A percentile compares a stretch with the other conserved stretches of the same genome.
phyloP scores from a whole-genome alignment of 2,329 filamentous ascomycete genomes.

The Penicillium vulpinum region DNA sequence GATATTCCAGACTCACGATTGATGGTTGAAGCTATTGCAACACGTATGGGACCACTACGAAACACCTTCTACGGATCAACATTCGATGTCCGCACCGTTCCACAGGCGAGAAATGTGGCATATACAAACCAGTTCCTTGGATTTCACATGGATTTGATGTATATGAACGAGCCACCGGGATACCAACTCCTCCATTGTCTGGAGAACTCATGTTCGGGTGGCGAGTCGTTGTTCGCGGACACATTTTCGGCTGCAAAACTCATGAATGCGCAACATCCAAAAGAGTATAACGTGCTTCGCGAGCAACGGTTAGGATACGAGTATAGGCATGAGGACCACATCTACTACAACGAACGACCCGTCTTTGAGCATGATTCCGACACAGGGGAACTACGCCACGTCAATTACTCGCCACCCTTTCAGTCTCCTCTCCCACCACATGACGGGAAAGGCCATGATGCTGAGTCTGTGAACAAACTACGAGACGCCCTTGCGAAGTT shows the following conservation, averaged over 20 bases:
- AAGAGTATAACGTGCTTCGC: conserved; percentile 41
- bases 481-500: conserved; percentile 59
- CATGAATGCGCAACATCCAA: conserved; percentile 15
- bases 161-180: conserved; percentile 74
- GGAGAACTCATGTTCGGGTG: conserved; percentile 74
- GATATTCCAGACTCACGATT: conserved; percentile 68
- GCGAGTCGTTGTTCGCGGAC: conserved; percentile 85
- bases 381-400: conserved; percentile 37
- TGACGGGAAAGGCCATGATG: conserved; percentile 7
- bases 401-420: conserved; percentile 79
- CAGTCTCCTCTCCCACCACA: conserved; percentile 56
- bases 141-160: conserved; percentile 91
- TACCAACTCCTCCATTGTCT: conserved; percentile 90
- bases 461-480: not conserved
- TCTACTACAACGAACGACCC: conserved; percentile 61
- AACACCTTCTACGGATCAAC: conserved; percentile 89
- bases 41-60: conserved; percentile 73
- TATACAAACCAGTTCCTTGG: conserved; percentile 81
- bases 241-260: conserved; percentile 59
- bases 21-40: conserved; percentile 67
- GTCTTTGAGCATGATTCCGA: conserved; percentile 49
- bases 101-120: conserved; percentile 84
- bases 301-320: conserved; percentile 59
- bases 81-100: conserved; percentile 83
- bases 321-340: conserved; percentile 65